A percentile compares a stretch with the other conserved stretches of the same genome.
Evolutionary conservation across 176 grass and related monocot species (phyloP).

Genomic region (Typha latifolia): DNA sequence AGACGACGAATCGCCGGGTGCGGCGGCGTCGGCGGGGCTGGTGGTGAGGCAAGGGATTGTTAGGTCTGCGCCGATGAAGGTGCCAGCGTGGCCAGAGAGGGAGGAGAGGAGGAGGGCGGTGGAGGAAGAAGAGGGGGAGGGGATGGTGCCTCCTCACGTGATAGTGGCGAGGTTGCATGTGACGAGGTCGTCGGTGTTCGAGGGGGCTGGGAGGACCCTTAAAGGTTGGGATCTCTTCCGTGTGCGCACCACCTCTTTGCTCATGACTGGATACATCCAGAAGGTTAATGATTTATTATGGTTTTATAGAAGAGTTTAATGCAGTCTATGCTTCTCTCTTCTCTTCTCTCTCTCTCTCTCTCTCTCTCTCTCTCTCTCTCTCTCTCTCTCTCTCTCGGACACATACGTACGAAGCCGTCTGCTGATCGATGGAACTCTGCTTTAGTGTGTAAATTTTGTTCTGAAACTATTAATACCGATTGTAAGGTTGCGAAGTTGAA

Average conservation of each 20-base stretch:
- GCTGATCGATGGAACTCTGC: no score
- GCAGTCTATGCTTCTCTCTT: no score
- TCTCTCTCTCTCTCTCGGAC: no score
- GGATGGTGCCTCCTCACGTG: slow-evolving; percentile 43
- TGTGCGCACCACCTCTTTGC: slow-evolving; percentile 75
- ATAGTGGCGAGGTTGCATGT: slow-evolving; percentile 35
- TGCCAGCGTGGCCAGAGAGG: slow-evolving; percentile 53
- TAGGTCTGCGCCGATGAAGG: slow-evolving; percentile 60
- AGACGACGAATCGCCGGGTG: slow-evolving; percentile 13
- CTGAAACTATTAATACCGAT: no score
- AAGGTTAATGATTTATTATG: no score
- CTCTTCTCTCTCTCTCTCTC: no score
- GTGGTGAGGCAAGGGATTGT: slow-evolving; percentile 21
- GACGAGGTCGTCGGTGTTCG: slow-evolving; percentile 54
- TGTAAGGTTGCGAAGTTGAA: no score
- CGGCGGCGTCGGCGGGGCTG: slow-evolving; percentile 14
- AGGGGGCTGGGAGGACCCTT: slow-evolving; percentile 63
- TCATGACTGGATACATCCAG: slow-evolving; percentile 38
- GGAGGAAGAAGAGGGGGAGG: slow-evolving; percentile 28
- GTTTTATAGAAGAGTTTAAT: no score
- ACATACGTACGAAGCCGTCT: no score
- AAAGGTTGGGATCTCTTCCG: slow-evolving; percentile 72
- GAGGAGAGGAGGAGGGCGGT: slow-evolving; percentile 7
- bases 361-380: no score
- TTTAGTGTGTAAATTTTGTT: no score